A percentile compares a stretch with the other conserved stretches of the same genome.
Conservation (phyloP, 2,329 filamentous ascomycete species). For the Colletotrichum truncatum region DNA sequence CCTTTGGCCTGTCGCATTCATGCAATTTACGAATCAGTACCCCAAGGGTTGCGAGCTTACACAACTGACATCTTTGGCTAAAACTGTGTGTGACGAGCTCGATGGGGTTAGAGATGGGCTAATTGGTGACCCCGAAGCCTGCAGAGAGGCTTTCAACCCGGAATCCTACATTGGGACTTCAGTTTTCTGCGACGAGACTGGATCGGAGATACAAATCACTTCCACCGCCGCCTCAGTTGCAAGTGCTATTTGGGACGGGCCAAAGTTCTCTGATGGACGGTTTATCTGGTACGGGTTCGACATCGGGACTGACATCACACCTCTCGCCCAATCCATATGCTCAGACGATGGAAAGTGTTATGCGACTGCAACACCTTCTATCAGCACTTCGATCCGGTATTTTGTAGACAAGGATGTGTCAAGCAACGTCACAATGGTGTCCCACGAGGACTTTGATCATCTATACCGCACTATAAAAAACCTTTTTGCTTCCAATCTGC, state of each 20-base stretch:
- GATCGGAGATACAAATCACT: not conserved
- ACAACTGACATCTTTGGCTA: slow-evolving; percentile 35
- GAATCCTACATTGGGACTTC: slow-evolving; percentile 12
- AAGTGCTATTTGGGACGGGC: not conserved
- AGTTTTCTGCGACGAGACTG: slow-evolving; percentile 29
- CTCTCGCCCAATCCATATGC: not conserved
- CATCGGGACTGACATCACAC: not conserved
- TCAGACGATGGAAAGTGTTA: not conserved
- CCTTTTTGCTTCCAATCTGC: not conserved
- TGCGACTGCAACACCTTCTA: not conserved
- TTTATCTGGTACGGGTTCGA: not conserved
- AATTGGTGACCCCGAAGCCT: not conserved
- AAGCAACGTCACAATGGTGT: not conserved
- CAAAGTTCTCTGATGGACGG: not conserved
- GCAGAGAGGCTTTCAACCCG: slow-evolving; percentile 32
- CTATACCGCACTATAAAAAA: not conserved
- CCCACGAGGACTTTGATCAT: not conserved
- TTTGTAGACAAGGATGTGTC: no score
- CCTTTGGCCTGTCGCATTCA: not conserved
- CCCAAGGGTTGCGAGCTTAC: slow-evolving; percentile 33
- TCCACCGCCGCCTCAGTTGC: not conserved
- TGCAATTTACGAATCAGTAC: not conserved
- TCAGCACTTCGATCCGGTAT: no score
- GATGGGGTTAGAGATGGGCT: slow-evolving; percentile 6
- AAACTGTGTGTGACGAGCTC: not conserved